Evolutionary conservation across 2,329 filamentous ascomycete species (phyloP), one percentile per base, ranked within the genome.

Genomic region (Aspergillus candidus): DNA sequence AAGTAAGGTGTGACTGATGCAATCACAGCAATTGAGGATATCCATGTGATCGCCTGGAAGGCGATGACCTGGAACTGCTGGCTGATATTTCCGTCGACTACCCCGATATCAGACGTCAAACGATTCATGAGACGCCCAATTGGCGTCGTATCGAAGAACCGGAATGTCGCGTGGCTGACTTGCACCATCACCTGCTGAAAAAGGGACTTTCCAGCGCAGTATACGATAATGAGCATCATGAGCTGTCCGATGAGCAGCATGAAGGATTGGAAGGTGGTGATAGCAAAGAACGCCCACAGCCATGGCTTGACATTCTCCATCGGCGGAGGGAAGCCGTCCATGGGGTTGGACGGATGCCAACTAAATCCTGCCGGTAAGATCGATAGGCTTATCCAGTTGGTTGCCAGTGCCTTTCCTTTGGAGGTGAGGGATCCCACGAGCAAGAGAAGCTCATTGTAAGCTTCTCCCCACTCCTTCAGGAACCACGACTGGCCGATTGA

Each of bases 51-150:
- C 3, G 77, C 66, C 46, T 82, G 77, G 65, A 82, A 88, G 1
- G 82, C 81, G 10, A 90, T 84, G 0, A 75, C 66, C 49, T 87
- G 82, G 38, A 95, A 79, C 11, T 88, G 82, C 8, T 74, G 69
- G 38, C 86, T 84, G 55, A 95, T 86, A n/a, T 86, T 84, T 1
- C 89, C 89, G 58, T 96, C 90, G 0, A 95, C 78, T 39, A 88
- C 90, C 22, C 86, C 86, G 67, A 95, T 93, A 57, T 96, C 89
- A 1, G 87, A 88, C 0, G 89, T 94, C 48, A 96, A 75, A 6
- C 90, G 80, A 62, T 96, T 96, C 86, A 95, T 95, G 49, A 96
- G 72, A 37, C 90, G 80, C 0, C 90, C 90, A 0, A 94, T 83
- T 0, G 90, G 90, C 0, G 90, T 95, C 4, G 88, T 81, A 60